Percentiles rank a stretch among this genome's conserved stretches.
phyloP scores from a whole-genome alignment of 2,329 filamentous ascomycete genomes.

The Fusarium setosum region DNA sequence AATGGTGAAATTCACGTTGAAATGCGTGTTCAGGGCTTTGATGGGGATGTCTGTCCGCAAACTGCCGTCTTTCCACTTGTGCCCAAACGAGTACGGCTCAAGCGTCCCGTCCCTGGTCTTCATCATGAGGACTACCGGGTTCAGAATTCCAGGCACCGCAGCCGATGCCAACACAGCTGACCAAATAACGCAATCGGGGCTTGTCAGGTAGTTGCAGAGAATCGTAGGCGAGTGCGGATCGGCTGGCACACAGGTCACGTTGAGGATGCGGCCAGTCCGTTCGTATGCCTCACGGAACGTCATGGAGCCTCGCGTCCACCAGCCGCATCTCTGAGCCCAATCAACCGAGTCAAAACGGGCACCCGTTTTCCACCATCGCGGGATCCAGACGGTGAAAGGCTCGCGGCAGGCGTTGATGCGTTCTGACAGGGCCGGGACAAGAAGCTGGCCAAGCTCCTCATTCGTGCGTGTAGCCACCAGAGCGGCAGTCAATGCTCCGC shows the following conservation, averaged over 20 bases:
- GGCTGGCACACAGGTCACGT: slow-evolving; percentile 94
- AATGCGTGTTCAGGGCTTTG: slow-evolving; percentile 92
- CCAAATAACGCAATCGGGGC: slow-evolving; percentile 98
- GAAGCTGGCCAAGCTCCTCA: slow-evolving; percentile 85
- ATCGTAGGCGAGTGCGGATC: slow-evolving; percentile 95
- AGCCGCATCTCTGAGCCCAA: slow-evolving; percentile 86
- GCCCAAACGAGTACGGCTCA: slow-evolving; percentile 92
- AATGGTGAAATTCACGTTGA: slow-evolving; percentile 98
- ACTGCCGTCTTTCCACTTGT: slow-evolving; percentile 99
- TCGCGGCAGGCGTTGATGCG: slow-evolving; percentile 90
- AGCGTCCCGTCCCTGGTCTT: slow-evolving; percentile 83
- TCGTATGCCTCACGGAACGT: slow-evolving; percentile 97
- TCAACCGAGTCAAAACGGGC: slow-evolving; percentile 94
- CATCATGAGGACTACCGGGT: slow-evolving; percentile 93
- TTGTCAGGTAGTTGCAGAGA: slow-evolving; percentile 93
- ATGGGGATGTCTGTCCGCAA: slow-evolving; percentile 95
- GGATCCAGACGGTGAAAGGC: slow-evolving; percentile 78
- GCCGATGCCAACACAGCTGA: slow-evolving; percentile 94
- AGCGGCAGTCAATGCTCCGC: slow-evolving; percentile 89
- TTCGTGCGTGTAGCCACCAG: slow-evolving; percentile 91
- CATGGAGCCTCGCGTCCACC: slow-evolving; percentile 92
- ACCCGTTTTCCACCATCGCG: slow-evolving; percentile 90
- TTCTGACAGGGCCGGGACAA: slow-evolving; percentile 87
- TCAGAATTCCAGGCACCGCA: slow-evolving; percentile 94
- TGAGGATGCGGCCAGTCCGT: slow-evolving; percentile 91